Percentiles rank a stretch among this genome's conserved stretches.
Evolutionary conservation across 257 asterid genomes (phyloP).

Genomic region (Cinchona pubescens): DNA sequence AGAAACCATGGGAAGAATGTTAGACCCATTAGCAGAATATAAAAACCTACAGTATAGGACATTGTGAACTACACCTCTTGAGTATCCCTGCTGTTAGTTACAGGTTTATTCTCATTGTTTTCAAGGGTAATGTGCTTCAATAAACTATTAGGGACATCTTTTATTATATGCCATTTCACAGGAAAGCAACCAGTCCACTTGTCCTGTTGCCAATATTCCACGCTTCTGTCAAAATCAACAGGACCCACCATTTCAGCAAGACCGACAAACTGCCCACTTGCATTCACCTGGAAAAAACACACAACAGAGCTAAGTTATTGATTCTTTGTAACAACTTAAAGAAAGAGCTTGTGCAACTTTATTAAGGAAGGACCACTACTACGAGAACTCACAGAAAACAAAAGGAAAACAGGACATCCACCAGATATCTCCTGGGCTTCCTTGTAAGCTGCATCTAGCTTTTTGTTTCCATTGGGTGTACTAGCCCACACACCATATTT

Average conservation of each 20-base stretch:
- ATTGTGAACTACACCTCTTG: slow-evolving; percentile 37
- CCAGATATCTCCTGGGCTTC: slow-evolving; percentile 39
- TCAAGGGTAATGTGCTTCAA: slow-evolving; percentile 37
- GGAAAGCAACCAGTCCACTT: slow-evolving; percentile 53
- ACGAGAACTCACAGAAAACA: slow-evolving; percentile 42
- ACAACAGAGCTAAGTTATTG: neutral
- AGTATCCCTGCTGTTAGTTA: slow-evolving; percentile 51
- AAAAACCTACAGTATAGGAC: neutral
- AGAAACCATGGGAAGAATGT: neutral
- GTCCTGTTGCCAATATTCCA: slow-evolving; percentile 52
- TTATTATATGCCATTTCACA: slow-evolving; percentile 43
- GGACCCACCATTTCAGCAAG: slow-evolving; percentile 49
- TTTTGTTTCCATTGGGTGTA: slow-evolving; percentile 49
- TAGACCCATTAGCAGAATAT: neutral
- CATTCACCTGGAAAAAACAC: slow-evolving; percentile 33
- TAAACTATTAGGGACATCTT: slow-evolving; percentile 40
- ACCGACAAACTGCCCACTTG: slow-evolving; percentile 54
- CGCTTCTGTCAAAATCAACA: slow-evolving; percentile 32
- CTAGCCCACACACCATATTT: slow-evolving; percentile 53
- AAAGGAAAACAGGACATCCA: slow-evolving; percentile 38
- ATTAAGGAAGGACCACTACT: neutral
- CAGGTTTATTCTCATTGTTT: slow-evolving; percentile 53
- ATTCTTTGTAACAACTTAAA: neutral
- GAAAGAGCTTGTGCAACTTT: neutral
- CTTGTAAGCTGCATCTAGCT: slow-evolving; percentile 44